Evolutionary conservation across 1,284 basidiomycete species (phyloP).

Genomic region (Rhodotorula mucilaginosa): DNA sequence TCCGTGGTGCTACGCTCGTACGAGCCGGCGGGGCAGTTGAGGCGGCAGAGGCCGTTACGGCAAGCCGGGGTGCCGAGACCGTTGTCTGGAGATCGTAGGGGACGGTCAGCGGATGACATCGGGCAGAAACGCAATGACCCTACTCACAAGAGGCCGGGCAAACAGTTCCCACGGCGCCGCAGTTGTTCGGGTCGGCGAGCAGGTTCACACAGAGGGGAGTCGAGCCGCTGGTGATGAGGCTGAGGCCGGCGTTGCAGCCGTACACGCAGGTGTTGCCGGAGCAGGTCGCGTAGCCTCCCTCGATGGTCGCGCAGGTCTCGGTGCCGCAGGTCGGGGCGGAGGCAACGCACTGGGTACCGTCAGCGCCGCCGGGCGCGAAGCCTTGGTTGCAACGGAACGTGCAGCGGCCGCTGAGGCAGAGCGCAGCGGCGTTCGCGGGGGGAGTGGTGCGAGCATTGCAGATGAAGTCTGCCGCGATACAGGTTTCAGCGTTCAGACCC

Average conservation of each 20-base stretch:
- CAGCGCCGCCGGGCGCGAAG: background rate
- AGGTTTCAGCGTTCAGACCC: too few relatives aligned
- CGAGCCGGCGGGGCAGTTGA: conserved; percentile 15
- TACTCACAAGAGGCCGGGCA: conserved; percentile 25
- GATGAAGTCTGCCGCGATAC: too few relatives aligned
- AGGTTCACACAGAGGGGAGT: conserved; percentile 8
- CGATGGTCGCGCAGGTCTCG: conserved; percentile 11
- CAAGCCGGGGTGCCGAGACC: conserved; percentile 21
- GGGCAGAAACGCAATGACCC: background rate
- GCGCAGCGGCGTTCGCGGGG: background rate
- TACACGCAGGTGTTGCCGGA: conserved; percentile 5
- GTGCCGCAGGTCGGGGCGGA: conserved; percentile 14
- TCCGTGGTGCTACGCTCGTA: conserved; percentile 7
- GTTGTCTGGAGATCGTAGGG: conserved; percentile 14
- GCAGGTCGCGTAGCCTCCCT: conserved; percentile 24
- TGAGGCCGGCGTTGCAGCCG: conserved; percentile 9
- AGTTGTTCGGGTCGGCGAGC: conserved; percentile 6
- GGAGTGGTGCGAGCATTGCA: background rate
- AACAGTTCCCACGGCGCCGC: conserved; percentile 21
- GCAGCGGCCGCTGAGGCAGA: background rate
- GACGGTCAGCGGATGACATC: background rate
- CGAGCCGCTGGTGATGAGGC: background rate
- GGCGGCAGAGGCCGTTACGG: conserved; percentile 16
- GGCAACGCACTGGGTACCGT: conserved; percentile 20
- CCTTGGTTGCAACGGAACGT: conserved; percentile 14